Conservation (phyloP, 2,329 filamentous ascomycete genomes). For the Aureobasidium namibiae region DNA sequence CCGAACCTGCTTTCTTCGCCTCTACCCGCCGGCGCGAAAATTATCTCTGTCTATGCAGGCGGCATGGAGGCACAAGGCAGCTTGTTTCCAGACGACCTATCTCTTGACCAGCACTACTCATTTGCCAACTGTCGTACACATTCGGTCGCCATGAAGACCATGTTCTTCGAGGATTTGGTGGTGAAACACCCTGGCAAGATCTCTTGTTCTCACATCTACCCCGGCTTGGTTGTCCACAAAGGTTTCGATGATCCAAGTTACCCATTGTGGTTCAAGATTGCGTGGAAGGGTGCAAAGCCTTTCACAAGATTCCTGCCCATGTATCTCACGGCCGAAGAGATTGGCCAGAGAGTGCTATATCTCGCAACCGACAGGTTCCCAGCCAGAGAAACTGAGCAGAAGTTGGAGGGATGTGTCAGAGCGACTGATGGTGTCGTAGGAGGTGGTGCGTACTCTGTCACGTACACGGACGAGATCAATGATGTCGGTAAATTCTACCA, state of each 20-base stretch:
- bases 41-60: conserved; percentile 19
- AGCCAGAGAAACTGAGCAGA: background rate
- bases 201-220: conserved; percentile 18
- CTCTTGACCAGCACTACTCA: conserved; percentile 16
- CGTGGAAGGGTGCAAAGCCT: conserved; percentile 2
- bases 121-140: conserved; percentile 16
- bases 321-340: conserved; percentile 8
- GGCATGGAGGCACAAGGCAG: conserved; percentile 15
- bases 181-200: conserved; percentile 14
- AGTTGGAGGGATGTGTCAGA: background rate
- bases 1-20: conserved; percentile 16
- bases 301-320: conserved; percentile 13
- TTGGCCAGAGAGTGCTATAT: conserved; percentile 18
- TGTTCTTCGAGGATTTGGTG: conserved; percentile 19
- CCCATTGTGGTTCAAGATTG: conserved; percentile 17
- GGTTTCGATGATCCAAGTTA: conserved; percentile 11
- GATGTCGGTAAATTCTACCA: background rate
- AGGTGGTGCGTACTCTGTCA: conserved; percentile 17
- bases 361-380: conserved; percentile 13
- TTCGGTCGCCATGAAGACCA: conserved; percentile 18
- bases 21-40: conserved; percentile 9
- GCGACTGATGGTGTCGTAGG: conserved; percentile 15
- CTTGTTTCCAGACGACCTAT: conserved; percentile 16
- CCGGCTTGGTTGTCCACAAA: conserved; percentile 19
- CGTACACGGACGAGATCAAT: conserved; percentile 13